Evolutionary conservation across 2,329 filamentous ascomycete species (phyloP), one percentile per base, ranked within the genome.

Genomic region (Spiromastix sp.): DNA sequence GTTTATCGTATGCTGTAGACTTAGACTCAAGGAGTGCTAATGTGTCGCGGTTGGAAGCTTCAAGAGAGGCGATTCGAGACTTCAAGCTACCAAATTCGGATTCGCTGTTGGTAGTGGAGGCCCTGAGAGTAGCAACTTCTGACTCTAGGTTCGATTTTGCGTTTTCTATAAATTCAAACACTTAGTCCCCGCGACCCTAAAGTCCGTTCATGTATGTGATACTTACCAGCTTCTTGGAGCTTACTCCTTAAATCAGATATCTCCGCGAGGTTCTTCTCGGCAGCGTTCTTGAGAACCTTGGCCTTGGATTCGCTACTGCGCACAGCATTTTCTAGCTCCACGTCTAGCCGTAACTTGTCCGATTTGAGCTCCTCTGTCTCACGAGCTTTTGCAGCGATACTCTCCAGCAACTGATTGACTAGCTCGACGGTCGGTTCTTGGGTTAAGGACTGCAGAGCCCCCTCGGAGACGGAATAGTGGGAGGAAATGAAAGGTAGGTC

Each of bases 11-110:
- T 24, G 86, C 83, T 7, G 77, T 77, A 36, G 83, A 85, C 61
- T 95, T 95, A 12, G 85, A 81, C 52, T 96, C 89, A 42, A 96
- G 79, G 21, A 95, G 77, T 27, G 83, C 79, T 4, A 96, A 64
- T 10, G 86, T 89, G 44, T 95, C 89, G 42, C 91, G 81, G 54
- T 94, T 96, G 5, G 89, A 91, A 0, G 84, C 79, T 60, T 98
- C 87, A 2, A 98, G 75, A 0, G 85, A 83, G 32, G 80, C 68
- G 49, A 98, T 85, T 48, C 89, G 86, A 40, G 83, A 77, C 49
- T 83, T 80, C 10, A 98, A 70, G 2, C 77, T 75, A 49, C 83
- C 79, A 39, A 84, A 72, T 40, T 81, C 76, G 2, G 85, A 81
- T 41, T 78, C 59, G 37, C 60, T 67, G 32, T 61, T 79, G 1